These are phyloP conservation scores for Phytophthora macrochlamydospora DNA, from an alignment of 352 stramenopile species.

Conservation along the genomic window DNA sequence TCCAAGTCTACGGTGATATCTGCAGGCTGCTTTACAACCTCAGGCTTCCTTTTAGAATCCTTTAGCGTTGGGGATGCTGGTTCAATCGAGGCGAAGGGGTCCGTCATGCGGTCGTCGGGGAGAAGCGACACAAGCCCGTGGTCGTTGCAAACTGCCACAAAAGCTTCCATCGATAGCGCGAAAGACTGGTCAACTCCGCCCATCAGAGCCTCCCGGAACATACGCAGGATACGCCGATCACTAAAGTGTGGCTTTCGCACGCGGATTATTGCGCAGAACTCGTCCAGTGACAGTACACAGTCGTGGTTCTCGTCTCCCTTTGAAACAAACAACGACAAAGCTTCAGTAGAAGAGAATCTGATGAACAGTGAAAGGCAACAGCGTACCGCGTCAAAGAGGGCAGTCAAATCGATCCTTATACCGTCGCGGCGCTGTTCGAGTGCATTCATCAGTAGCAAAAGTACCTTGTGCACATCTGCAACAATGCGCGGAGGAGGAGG, in stretches of 20 bases:
- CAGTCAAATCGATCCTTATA: slow-evolving; percentile 57
- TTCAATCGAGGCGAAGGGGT: slow-evolving; percentile 41
- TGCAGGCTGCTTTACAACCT: not conserved
- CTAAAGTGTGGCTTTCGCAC: slow-evolving; percentile 62
- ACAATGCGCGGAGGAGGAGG: slow-evolving; percentile 48
- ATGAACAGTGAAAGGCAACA: not conserved
- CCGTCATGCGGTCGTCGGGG: slow-evolving; percentile 56
- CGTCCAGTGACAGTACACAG: slow-evolving; percentile 66
- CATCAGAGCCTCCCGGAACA: slow-evolving; percentile 81
- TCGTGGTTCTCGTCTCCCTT: slow-evolving; percentile 79
- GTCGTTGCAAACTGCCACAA: slow-evolving; percentile 72
- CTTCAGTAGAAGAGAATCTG: no score
- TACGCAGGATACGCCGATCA: slow-evolving; percentile 69
- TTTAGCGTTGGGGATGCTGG: not conserved
- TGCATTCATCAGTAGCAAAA: slow-evolving; percentile 59
- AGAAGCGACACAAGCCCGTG: slow-evolving; percentile 74
- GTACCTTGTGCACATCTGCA: slow-evolving; percentile 59
- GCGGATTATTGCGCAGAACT: slow-evolving; percentile 74
- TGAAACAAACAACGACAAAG: not conserved
- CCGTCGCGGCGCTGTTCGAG: slow-evolving; percentile 60
- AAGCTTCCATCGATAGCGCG: slow-evolving; percentile 71
- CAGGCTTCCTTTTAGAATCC: not conserved
- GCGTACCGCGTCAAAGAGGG: slow-evolving; percentile 59
- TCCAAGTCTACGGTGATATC: slow-evolving; percentile 50
- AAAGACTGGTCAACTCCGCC: slow-evolving; percentile 68